Evolutionary conservation across 1,284 basidiomycete species (phyloP), one percentile per base, ranked within the genome.

Genomic region (Blastosporella zonata): DNA sequence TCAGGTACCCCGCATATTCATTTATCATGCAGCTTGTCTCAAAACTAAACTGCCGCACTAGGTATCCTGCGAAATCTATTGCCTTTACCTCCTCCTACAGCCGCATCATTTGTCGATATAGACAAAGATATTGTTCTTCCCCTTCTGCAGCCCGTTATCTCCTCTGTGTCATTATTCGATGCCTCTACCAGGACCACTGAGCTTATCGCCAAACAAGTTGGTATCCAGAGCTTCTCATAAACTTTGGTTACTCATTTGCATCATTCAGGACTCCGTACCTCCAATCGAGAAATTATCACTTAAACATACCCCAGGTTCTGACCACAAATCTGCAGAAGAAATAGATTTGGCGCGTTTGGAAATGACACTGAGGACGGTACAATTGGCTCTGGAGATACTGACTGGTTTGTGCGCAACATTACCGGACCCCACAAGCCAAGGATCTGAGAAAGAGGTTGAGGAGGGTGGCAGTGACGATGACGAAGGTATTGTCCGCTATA

Each of bases 401-500:
- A 94, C 91, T 0, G 86, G 86, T 25, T 74, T 81, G n/a, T 95
- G 90, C 62, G 92, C 91, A n/a, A 89, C 85, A 8, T 68, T 95
- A 27, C 87, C 91, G 18, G 90, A 94, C 59, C 80, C 83, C 40
- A 73, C 79, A 50, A 66, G 72, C 36, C 62, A 62, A 21, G 49
- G 53, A 6, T 64, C 65, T 27, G 69, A 66, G 33, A 66, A 66
- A 31, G 64, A 63, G 21, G 43, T 23, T 17, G 65, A 69, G 37
- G 69, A 69, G 6, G 59, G 62, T 9, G 61, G 68, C 8, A 61
- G 64, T 6, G 64, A 63, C 25, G 68, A 46, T 2, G 54, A 57
- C 17, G 52, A 59, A 47, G 57, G 50, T 59, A 45, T 29, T 33
- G 1, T 17, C 23, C 17, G 17, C 15, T 6, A 18, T 23, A 17